Conservation (phyloP, 192 early-diverging fungal species). For the Fimicolochytrium jonesii region DNA sequence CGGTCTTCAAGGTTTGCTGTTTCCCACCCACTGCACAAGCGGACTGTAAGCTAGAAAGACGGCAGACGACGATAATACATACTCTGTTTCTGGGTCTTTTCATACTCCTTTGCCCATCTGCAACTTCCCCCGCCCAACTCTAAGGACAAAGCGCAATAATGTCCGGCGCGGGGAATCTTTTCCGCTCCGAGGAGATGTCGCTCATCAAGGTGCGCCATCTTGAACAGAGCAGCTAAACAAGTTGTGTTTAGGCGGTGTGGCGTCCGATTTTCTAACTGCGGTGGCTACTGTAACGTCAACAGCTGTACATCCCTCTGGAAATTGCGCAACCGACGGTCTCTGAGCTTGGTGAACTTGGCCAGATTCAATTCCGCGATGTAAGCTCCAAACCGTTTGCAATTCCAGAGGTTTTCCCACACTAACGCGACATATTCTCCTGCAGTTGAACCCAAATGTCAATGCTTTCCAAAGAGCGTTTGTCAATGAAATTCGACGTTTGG, state of each 20-base stretch:
- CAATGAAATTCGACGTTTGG: constrained; percentile 87
- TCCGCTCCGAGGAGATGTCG: constrained; percentile 94
- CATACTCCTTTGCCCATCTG: no score
- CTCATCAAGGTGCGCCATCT: constrained; percentile 81
- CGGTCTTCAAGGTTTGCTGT: no score
- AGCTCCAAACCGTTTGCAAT: constrained; percentile 21
- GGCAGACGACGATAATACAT: no score
- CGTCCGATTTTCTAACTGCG: neutral
- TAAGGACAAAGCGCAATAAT: no score
- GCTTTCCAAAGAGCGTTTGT: constrained; percentile 97
- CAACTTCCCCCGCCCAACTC: no score
- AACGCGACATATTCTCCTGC: no score
- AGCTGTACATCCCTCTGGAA: constrained; percentile 95
- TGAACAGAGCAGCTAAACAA: neutral
- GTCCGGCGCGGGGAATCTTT: constrained; percentile 54
- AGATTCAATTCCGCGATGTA: constrained; percentile 93
- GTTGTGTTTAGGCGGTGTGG: neutral
- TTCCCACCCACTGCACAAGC: no score
- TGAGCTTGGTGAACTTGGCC: constrained; percentile 92
- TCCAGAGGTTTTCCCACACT: no score
- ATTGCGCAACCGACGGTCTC: constrained; percentile 86
- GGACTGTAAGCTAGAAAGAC: no score
- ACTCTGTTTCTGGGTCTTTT: no score
- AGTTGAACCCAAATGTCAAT: constrained; percentile 91
- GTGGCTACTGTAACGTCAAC: no score